Evolutionary conservation across 2,329 filamentous ascomycete genomes (phyloP).

Genomic region (Thielaviopsis euricoi): DNA sequence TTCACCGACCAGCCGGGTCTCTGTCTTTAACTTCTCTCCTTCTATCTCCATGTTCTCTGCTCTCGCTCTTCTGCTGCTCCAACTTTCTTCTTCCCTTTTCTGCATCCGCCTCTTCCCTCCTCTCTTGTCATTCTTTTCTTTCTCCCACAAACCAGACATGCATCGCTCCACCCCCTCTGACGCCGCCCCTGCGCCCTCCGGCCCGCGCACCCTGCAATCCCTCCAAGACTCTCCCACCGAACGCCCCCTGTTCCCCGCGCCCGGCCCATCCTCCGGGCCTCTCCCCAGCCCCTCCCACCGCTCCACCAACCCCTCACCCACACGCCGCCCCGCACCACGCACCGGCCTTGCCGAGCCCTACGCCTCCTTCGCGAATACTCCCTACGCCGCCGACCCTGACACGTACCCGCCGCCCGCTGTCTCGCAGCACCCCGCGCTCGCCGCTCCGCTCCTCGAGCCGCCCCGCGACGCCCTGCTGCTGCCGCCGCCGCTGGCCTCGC

Average conservation of each 20-base stretch:
- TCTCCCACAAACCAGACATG: neutral
- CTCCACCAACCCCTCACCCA: neutral
- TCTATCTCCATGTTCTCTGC: neutral
- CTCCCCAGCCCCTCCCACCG: neutral
- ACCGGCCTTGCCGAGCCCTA: no score
- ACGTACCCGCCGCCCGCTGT: neutral
- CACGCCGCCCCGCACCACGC: neutral
- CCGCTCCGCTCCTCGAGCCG: neutral
- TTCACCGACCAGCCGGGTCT: neutral
- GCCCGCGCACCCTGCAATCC: neutral
- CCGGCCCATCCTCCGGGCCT: no score
- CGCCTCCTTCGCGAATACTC: no score
- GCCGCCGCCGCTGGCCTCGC: neutral
- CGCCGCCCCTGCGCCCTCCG: neutral
- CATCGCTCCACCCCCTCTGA: neutral
- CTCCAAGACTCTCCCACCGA: neutral
- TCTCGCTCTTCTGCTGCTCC: no score
- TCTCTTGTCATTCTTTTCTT: neutral
- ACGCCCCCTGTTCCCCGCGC: neutral
- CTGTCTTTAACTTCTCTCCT: neutral
- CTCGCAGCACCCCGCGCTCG: neutral
- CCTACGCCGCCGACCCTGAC: neutral
- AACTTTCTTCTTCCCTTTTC: no score
- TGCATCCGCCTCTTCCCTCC: neutral
- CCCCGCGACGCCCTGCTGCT: neutral